Conservation (phyloP, 73 alveolate species). For the Chromera velia region DNA sequence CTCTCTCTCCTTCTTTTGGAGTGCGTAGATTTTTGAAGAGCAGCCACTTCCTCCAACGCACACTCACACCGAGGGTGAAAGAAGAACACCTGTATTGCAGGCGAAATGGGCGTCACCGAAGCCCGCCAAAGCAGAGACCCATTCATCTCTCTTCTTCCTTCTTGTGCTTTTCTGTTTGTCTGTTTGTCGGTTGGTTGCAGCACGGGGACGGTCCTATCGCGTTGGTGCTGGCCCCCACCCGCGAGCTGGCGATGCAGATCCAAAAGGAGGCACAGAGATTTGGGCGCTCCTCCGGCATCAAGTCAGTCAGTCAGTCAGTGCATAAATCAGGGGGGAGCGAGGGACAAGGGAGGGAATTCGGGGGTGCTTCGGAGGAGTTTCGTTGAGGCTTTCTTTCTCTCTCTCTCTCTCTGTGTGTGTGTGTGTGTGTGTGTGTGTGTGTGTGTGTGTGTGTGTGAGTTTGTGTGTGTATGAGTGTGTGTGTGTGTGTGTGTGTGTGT, state of each 20-base stretch:
- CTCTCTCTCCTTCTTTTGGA: too few relatives aligned
- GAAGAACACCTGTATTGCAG: too few relatives aligned
- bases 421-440: background rate
- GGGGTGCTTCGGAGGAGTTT: too few relatives aligned
- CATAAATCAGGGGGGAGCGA: background rate
- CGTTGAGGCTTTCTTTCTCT: too few relatives aligned
- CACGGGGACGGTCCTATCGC: slow-evolving; percentile 87
- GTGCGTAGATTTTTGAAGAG: too few relatives aligned
- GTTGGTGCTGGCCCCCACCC: slow-evolving; percentile 87
- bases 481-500: background rate
- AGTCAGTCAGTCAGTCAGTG: slow-evolving; percentile 48
- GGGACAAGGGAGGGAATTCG: background rate
- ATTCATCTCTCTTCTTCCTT: too few relatives aligned
- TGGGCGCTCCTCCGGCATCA: slow-evolving; percentile 69
- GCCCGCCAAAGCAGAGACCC: too few relatives aligned
- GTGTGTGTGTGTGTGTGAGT: background rate
- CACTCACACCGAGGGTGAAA: too few relatives aligned
- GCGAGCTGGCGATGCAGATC: slow-evolving; percentile 80
- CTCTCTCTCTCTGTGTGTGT: background rate
- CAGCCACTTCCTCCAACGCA: too few relatives aligned
- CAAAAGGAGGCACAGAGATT: slow-evolving; percentile 59
- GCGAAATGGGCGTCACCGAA: too few relatives aligned
- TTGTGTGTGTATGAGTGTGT: background rate
- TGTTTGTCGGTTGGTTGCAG: slow-evolving; percentile 27
- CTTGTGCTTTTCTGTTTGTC: too few relatives aligned